phyloP scores from a whole-genome alignment of 2,329 filamentous ascomycete species.

The Harringtonia lauricola region DNA sequence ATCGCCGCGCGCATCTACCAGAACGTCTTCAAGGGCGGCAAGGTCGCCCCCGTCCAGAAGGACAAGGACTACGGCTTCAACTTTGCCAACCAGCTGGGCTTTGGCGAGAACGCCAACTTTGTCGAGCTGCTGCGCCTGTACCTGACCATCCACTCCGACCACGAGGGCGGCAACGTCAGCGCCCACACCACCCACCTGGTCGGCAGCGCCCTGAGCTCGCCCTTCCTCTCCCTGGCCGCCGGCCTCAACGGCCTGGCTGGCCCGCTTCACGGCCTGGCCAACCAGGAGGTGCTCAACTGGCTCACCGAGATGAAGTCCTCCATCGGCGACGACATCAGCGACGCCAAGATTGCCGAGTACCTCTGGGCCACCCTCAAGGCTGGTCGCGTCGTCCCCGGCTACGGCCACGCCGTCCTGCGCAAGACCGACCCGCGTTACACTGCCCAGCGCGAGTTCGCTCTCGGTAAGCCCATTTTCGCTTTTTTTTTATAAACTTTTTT shows the following conservation, averaged over 20 bases:
- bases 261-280: slow-evolving; percentile 96
- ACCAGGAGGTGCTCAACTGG: slow-evolving; percentile 99
- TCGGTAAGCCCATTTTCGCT: slow-evolving; percentile 32
- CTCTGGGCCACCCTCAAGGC: slow-evolving; percentile 94
- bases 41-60: slow-evolving; percentile 91
- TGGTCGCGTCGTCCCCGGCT: slow-evolving; percentile 93
- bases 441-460: slow-evolving; percentile 94
- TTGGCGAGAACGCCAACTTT: slow-evolving; percentile 89
- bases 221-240: slow-evolving; percentile 91
- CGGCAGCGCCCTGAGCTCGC: slow-evolving; percentile 90
- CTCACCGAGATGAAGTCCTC: slow-evolving; percentile 97
- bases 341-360: slow-evolving; percentile 96
- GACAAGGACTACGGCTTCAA: slow-evolving; percentile 99
- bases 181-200: slow-evolving; percentile 98
- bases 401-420: slow-evolving; percentile 97
- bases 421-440: slow-evolving; percentile 99
- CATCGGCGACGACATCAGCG: slow-evolving; percentile 88
- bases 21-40: slow-evolving; percentile 99
- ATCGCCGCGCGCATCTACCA: slow-evolving; percentile 99
- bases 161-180: slow-evolving; percentile 98
- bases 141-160: slow-evolving; percentile 99
- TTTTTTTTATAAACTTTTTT: neutral
- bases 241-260: slow-evolving; percentile 97
- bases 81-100: slow-evolving; percentile 98
- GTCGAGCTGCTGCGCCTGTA: slow-evolving; percentile 97